Conservation (phyloP, 768 basidiomycete genomes). For the Pseudohyphozyma bogoriensis region DNA sequence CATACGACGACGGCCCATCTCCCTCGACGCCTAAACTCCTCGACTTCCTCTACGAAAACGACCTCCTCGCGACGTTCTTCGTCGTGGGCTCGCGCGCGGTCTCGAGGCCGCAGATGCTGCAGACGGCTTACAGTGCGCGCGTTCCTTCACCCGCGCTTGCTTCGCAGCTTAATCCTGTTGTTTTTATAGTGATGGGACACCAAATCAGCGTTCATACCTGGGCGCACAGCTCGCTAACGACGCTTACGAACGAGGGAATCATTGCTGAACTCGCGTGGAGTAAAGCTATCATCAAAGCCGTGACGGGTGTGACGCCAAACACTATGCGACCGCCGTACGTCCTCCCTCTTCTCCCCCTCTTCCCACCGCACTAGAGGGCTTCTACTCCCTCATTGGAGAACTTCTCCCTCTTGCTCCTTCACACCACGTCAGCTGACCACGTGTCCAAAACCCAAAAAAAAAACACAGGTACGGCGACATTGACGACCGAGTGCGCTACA, state of each 20-base stretch:
- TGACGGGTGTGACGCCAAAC: slow-evolving; percentile 57
- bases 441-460: neutral
- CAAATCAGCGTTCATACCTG: slow-evolving; percentile 67
- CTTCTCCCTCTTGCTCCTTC: neutral
- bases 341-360: neutral
- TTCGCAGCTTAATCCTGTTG: slow-evolving; percentile 56
- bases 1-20: slow-evolving; percentile 71
- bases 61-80: slow-evolving; percentile 77
- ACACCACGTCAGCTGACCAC: no score
- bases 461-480: slow-evolving; percentile 60
- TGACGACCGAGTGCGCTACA: slow-evolving; percentile 71
- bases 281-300: slow-evolving; percentile 71
- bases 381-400: no score
- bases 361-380: neutral
- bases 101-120: slow-evolving; percentile 57
- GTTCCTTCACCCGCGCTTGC: slow-evolving; percentile 31
- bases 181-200: no score
- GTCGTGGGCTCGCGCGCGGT: slow-evolving; percentile 74
- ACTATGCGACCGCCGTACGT: slow-evolving; percentile 10
- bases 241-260: slow-evolving; percentile 52
- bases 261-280: slow-evolving; percentile 68
- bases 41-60: slow-evolving; percentile 52
- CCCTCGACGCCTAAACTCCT: slow-evolving; percentile 66
- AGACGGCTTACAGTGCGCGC: slow-evolving; percentile 56
- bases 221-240: slow-evolving; percentile 50